phyloP scores from a whole-genome alignment of 2,329 filamentous ascomycete species.

The Aureobasidium melanogenum region DNA sequence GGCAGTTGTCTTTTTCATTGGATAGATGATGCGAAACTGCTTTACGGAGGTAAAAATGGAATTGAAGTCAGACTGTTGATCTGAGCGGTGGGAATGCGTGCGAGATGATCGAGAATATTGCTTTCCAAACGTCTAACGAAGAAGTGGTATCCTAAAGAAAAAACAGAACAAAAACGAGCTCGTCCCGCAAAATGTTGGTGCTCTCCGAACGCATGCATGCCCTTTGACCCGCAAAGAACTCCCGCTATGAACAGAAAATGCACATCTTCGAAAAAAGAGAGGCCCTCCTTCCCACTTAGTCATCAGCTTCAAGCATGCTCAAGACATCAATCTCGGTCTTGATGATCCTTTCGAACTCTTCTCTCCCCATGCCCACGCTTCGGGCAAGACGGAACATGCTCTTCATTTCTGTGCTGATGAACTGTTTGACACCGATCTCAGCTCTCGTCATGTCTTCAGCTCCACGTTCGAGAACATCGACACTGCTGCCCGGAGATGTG shows the following conservation, averaged over 20 bases:
- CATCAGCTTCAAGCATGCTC: conserved; percentile 56
- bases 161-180: background rate
- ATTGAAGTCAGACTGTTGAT: background rate
- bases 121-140: background rate
- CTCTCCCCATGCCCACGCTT: conserved; percentile 61
- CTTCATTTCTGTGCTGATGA: conserved; percentile 68
- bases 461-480: conserved; percentile 48
- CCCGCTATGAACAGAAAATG: background rate
- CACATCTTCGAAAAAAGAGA: background rate
- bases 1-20: background rate
- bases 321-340: conserved; percentile 63
- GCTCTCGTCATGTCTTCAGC: conserved; percentile 41
- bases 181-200: no score
- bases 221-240: background rate
- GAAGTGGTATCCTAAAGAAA: background rate
- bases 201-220: background rate
- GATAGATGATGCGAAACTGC: background rate
- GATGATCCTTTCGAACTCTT: conserved; percentile 66
- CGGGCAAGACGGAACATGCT: conserved; percentile 64
- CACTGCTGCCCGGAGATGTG: conserved; percentile 37
- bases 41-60: background rate
- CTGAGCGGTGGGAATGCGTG: background rate
- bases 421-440: conserved; percentile 68
- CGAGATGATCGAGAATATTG: background rate
- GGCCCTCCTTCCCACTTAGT: conserved; percentile 15